A percentile compares a stretch with the other conserved stretches of the same genome.
Evolutionary conservation across 257 asterid species (phyloP).

Genomic region (Plantago major): DNA sequence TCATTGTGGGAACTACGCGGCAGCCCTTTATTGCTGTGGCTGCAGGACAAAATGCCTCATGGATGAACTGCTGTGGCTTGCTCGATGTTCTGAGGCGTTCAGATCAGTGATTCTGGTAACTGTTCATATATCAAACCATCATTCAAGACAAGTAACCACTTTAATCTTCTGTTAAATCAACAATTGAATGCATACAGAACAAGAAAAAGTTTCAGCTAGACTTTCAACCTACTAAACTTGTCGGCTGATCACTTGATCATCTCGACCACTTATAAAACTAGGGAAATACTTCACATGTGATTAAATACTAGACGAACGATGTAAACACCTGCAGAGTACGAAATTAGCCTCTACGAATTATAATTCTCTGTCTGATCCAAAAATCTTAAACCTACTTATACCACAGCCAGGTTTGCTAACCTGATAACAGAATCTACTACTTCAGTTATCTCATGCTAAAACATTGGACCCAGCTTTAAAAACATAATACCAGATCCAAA

Average conservation of each 20-base stretch:
- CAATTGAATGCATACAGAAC: background rate
- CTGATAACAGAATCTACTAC: too few species aligned
- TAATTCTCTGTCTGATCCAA: background rate
- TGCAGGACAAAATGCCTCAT: slow-evolving; percentile 8
- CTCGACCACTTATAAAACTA: too few species aligned
- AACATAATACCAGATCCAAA: too few species aligned
- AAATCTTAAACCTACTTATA: too few species aligned
- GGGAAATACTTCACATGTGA: background rate
- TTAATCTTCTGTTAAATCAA: background rate
- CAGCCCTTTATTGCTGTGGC: slow-evolving; percentile 10
- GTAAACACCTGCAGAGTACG: background rate
- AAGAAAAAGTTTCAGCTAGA: background rate
- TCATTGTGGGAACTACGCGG: background rate
- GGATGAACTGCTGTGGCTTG: slow-evolving; percentile 20
- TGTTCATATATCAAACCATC: background rate
- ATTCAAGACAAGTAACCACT: background rate
- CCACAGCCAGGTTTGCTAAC: too few species aligned
- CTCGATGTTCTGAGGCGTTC: slow-evolving; percentile 10
- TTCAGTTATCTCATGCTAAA: too few species aligned
- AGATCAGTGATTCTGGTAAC: slow-evolving; percentile 9
- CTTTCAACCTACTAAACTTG: background rate
- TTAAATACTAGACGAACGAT: background rate
- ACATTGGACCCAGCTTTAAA: too few species aligned
- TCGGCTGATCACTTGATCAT: background rate
- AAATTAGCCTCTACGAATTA: background rate